Evolutionary conservation across 495 filamentous ascomycete genomes (phyloP).

Genomic region (Tuber calosporum): DNA sequence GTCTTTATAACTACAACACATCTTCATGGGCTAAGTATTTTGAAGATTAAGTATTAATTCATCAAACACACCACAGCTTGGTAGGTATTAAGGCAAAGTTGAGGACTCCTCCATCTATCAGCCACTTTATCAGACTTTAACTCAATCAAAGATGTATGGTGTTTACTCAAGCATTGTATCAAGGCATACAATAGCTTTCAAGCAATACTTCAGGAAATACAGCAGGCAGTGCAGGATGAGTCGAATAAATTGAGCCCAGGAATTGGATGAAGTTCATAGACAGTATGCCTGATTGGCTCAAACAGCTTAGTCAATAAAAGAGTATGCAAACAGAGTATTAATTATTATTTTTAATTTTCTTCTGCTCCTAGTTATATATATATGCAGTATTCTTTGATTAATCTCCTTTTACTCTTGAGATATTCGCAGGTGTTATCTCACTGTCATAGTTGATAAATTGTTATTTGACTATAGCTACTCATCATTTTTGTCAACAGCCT

Average conservation of each 20-base stretch:
- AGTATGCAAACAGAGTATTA: not conserved
- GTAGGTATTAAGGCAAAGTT: not conserved
- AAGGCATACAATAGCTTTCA: not conserved
- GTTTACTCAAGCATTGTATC: not conserved
- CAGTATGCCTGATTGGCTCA: no score
- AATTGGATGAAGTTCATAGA: not conserved
- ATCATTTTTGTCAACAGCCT: no score
- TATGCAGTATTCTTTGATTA: not conserved
- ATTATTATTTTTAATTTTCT: not conserved
- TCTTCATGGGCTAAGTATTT: not conserved
- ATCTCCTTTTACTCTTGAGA: not conserved
- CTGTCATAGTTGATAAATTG: not conserved
- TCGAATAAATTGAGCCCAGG: not conserved
- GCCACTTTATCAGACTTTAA: not conserved
- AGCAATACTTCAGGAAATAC: not conserved
- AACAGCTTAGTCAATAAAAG: no score
- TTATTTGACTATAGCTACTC: no score
- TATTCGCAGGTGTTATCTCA: not conserved
- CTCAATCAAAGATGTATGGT: not conserved
- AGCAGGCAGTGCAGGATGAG: not conserved
- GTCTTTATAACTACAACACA: not conserved
- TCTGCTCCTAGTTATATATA: not conserved
- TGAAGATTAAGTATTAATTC: not conserved
- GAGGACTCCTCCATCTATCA: not conserved
- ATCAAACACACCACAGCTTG: not conserved